Evolutionary conservation across 1,139 yeast genomes (phyloP).

Genomic region (Scheffersomyces illinoinensis): DNA sequence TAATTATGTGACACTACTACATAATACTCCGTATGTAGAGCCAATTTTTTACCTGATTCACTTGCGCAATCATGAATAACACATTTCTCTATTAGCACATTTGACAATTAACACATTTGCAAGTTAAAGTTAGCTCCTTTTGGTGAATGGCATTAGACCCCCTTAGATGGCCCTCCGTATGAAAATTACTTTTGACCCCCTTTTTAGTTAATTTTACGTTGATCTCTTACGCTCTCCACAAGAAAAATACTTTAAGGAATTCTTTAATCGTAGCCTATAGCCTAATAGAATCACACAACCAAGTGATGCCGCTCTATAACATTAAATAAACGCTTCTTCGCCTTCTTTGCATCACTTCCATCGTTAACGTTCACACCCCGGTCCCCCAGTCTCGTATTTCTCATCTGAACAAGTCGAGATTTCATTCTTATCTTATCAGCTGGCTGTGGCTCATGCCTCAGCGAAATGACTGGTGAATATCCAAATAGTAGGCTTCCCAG

Average conservation of each 20-base stretch:
- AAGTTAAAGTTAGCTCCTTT: not conserved
- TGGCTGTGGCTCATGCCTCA: not conserved
- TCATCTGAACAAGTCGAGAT: not conserved
- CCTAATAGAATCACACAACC: not conserved
- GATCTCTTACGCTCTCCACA: not conserved
- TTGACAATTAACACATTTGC: too few relatives aligned
- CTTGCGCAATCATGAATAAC: not conserved
- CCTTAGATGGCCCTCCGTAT: not conserved
- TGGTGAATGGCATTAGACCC: not conserved
- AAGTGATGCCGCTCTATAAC: not conserved
- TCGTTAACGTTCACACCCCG: not conserved
- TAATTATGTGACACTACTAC: not conserved
- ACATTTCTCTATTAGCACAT: not conserved
- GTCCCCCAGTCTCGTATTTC: not conserved
- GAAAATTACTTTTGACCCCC: not conserved
- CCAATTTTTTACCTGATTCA: not conserved
- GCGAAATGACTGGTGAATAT: not conserved
- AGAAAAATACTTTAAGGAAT: not conserved
- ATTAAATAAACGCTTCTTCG: too few relatives aligned
- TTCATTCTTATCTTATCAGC: not conserved
- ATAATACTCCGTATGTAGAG: not conserved
- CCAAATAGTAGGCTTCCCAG: not conserved
- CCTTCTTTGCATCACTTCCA: not conserved
- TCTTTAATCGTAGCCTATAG: not conserved
- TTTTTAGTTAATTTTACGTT: not conserved